Base-by-base conservation (phyloP, 2,329 filamentous ascomycete species). In the Thielaviopsis punctulata region DNA sequence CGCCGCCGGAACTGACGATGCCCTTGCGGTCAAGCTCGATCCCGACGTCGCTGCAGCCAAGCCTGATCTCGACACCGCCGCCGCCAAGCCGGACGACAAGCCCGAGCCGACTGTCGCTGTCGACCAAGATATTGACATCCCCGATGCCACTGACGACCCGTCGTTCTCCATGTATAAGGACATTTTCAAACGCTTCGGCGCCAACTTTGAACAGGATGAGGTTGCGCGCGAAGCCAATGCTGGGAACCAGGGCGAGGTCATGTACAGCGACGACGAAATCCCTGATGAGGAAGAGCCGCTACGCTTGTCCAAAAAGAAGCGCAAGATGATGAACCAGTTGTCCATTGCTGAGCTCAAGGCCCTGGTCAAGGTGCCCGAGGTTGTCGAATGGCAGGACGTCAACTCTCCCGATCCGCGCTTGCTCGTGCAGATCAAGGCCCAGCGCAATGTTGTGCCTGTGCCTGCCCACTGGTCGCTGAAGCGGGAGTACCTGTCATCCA, bases 331-430 rank as follows among this genome's bases (percentile, higher is more conserved):
- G 63, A 93, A 84, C 69, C 95, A 93, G 66, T 73, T 96, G 27
- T 94, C 90, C 6, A 86, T 98, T 55, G 92, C 92, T 48, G 88
- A 96, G 67, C 76, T 98, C 57, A 98, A 98, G 68, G 86, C 90
- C 5, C 70, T 95, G 52, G 92, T 95, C 55, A 77, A 75, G 60
- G 90, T 89, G 59, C 92, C 92, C 2, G 92, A 98, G 65, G 79
- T 95, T 9, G 90, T 98, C 5, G 92, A 98, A 62, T 96, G 92
- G 92, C 92, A 93, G 52, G 92, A 98, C 63, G 86, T 86, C 12
- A 93, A 87, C 15, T 89, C 92, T 0, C 80, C 85, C 23, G 89
- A 98, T 63, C 92, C 92, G 13, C 79, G 83, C 52, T 71, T 96
- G 44, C 76, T 98, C 10, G 86, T 96, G 23, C 86, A 94, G 62